These are phyloP conservation scores for Rhinocladiella mackenziei DNA, from an alignment of 2,329 filamentous ascomycete genomes.

Conservation along the genomic window DNA sequence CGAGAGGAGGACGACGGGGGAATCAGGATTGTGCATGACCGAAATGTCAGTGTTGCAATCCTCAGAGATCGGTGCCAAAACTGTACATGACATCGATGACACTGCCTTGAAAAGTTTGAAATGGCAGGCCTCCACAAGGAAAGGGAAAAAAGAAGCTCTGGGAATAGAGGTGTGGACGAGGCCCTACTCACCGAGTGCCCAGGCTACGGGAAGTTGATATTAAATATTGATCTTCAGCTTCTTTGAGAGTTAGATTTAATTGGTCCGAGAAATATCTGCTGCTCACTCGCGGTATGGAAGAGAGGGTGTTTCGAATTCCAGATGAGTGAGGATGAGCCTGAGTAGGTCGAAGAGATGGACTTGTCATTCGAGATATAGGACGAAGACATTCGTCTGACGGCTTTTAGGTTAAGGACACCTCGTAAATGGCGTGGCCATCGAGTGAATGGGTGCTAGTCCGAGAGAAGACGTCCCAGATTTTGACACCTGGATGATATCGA, in stretches of 20 bases:
- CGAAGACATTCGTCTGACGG: background rate
- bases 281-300: background rate
- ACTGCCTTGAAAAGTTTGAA: constrained; percentile 10
- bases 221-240: no score
- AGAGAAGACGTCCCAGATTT: background rate
- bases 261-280: background rate
- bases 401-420: constrained; percentile 8
- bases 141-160: constrained; percentile 9
- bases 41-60: constrained; percentile 20
- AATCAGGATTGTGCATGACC: constrained; percentile 19
- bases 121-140: constrained; percentile 4
- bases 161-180: constrained; percentile 1
- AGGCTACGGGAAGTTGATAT: no score
- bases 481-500: constrained; percentile 3
- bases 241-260: background rate
- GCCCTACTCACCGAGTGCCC: constrained; percentile 11
- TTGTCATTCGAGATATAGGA: constrained; percentile 18
- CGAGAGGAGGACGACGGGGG: constrained; percentile 15
- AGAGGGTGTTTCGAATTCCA: background rate
- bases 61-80: constrained; percentile 20
- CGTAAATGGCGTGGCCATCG: constrained; percentile 15
- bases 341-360: constrained; percentile 7
- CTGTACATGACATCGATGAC: constrained; percentile 23
- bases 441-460: constrained; percentile 6
- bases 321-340: constrained; percentile 1